Evolutionary conservation across 192 early-diverging fungal genomes (phyloP).

Genomic region (Neocallimastix lanati): DNA sequence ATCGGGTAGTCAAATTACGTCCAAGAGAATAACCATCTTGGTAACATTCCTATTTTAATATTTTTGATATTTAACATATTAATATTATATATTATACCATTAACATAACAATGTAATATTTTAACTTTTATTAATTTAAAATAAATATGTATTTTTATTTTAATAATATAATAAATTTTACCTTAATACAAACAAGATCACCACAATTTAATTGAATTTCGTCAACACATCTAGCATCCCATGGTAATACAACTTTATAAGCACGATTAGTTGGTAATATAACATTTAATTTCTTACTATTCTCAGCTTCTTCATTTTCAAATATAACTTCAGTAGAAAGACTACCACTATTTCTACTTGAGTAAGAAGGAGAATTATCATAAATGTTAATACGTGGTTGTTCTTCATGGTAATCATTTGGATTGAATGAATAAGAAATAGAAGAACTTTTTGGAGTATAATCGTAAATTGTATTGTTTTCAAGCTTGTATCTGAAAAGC

Average conservation of each 20-base stretch:
- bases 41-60: too few species aligned
- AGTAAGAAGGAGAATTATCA: neutral
- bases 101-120: too few species aligned
- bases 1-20: neutral
- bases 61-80: too few species aligned
- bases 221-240: neutral
- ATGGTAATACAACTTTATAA: neutral
- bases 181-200: neutral
- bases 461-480: neutral
- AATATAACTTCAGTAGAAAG: neutral
- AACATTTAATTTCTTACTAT: neutral
- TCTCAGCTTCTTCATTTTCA: neutral
- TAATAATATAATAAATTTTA: too few species aligned
- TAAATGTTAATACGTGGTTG: neutral
- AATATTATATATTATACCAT: too few species aligned
- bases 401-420: neutral
- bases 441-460: neutral
- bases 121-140: too few species aligned
- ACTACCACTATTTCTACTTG: neutral
- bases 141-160: too few species aligned
- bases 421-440: neutral
- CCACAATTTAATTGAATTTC: neutral
- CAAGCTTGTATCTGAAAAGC: neutral
- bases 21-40: neutral
- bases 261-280: neutral